Evolutionary conservation across 2,329 filamentous ascomycete genomes (phyloP), one percentile per base, ranked within the genome.

Genomic region (Penicillium sp.): DNA sequence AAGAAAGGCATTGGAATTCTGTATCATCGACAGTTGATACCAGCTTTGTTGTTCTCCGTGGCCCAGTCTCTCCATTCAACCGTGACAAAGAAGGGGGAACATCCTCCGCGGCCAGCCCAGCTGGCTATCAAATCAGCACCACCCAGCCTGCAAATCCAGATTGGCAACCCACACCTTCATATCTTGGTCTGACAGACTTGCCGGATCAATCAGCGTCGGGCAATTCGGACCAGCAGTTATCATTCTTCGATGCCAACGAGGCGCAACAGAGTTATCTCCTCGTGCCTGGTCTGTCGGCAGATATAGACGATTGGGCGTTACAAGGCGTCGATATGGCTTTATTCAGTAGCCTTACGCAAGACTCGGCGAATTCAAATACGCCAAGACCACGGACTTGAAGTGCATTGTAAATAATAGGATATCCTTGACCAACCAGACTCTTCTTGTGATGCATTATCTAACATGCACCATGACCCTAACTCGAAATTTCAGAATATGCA

Each of bases 241-340:
- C n/a, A 5, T 14, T 16, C 18, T 8, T 40, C 16, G 16, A 14
- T 18, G 14, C 16, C n/a, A 40, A 40, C n/a, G 16, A 4, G 18
- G 16, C 35, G n/a, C 35, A 40, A 40, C 12, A 18, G 3, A 40
- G 5, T 8, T 40, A 18, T 40, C 35, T 26, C 21, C 43, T 23
- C 9, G 43, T 46, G n/a, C 52, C 52, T 21, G 28, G 42, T 11
- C 11, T 54, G 21, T 42, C 28, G 18, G n/a, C 30, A 14, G 51
- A 47, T 33, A 16, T 47, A 21, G 30, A 54, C 2, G 45, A 54
- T 21, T 54, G 42, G 52, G 26, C 43, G 18, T 47, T 54, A 14
- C 52, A 54, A 40, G 43, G 52, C 18, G 52, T 54, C n/a, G 52
- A 54, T 30, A 54, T 38, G 30, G 43, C 52, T 2, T 18, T 54